Evolutionary conservation across 768 basidiomycete genomes (phyloP), one percentile per base, ranked within the genome.

Genomic region (Suillus lakei): DNA sequence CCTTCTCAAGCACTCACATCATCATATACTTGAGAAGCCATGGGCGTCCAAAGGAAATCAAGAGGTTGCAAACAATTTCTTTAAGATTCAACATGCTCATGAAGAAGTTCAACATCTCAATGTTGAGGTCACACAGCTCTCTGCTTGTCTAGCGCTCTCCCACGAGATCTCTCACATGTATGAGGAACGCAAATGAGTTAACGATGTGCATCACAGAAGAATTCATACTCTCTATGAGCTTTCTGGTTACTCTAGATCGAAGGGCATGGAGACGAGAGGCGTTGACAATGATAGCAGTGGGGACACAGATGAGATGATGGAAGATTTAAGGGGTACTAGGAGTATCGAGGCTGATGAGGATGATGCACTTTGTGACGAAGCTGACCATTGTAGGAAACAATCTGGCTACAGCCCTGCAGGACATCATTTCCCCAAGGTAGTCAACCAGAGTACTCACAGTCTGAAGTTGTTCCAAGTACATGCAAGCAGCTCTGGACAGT

Each of bases 1-100:
- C 53, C 67, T 81, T 0, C 68, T 82, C 1, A 73, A 73, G 4
- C 71, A 76, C 16, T 71, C 77, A 0, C 69, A 72, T 1, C 66
- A 72, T 5, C 74, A 80, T 44, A 70, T 82, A 46, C 71, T 66
- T 3, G 26, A 68, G 3, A 62, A 70, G 38, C 67, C 66, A 1
- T 81, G 80, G 80, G 73, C 23, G 12, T 48, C 23, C 23, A 48
- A 48, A 15, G 46, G 23, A 48, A 48, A 48, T 48, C 5, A 12
- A 3, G 46, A 48, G 46, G 46, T 48, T 8, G 13, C 46, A 5
- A 48, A 48, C 23, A 23, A 48, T 48, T 48, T 26, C 46, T 48
- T 48, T 12, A 48, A 48, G 21, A 48, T 48, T 48, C 23, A 26
- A 48, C 13, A 2, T 48, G 46, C 46, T 48, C 46, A 26, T 48